Conservation (phyloP, 179 eudicot species). For the Vitellaria paradoxa region DNA sequence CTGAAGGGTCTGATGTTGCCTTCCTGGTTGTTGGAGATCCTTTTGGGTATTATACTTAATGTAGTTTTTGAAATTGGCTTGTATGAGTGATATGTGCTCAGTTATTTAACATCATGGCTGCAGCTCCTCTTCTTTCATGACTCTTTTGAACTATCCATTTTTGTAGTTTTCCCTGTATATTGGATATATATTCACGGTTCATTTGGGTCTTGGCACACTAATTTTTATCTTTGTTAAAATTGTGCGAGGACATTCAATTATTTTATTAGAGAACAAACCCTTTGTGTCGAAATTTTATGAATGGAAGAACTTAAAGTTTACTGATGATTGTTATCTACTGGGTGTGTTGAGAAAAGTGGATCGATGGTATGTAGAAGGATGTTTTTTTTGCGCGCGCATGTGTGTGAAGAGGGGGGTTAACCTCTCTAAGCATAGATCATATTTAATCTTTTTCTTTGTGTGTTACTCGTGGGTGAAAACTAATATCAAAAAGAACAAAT, state of each 20-base stretch:
- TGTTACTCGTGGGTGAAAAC: neutral
- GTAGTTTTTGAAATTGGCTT: neutral
- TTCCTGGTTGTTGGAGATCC: constrained; percentile 94
- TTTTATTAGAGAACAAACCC: neutral
- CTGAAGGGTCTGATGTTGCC: constrained; percentile 59
- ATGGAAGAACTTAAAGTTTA: neutral
- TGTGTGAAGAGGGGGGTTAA: neutral
- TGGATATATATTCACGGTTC: neutral
- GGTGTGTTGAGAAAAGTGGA: neutral
- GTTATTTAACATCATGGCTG: neutral
- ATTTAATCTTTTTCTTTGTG: neutral
- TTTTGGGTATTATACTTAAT: constrained; percentile 53
- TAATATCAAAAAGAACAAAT: neutral
- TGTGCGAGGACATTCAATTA: neutral
- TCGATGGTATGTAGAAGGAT: neutral
- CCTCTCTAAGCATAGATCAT: neutral
- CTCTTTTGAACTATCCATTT: neutral
- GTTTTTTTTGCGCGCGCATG: too few relatives aligned
- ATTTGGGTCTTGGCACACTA: neutral
- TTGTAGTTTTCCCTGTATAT: neutral
- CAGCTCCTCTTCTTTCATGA: neutral
- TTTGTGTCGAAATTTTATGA: neutral
- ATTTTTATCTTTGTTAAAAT: neutral
- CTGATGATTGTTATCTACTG: neutral
- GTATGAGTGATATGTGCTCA: neutral